A percentile compares a stretch with the other conserved stretches of the same genome.
Evolutionary conservation across 2,329 filamentous ascomycete genomes (phyloP).

Genomic region (Alternaria postmessia): DNA sequence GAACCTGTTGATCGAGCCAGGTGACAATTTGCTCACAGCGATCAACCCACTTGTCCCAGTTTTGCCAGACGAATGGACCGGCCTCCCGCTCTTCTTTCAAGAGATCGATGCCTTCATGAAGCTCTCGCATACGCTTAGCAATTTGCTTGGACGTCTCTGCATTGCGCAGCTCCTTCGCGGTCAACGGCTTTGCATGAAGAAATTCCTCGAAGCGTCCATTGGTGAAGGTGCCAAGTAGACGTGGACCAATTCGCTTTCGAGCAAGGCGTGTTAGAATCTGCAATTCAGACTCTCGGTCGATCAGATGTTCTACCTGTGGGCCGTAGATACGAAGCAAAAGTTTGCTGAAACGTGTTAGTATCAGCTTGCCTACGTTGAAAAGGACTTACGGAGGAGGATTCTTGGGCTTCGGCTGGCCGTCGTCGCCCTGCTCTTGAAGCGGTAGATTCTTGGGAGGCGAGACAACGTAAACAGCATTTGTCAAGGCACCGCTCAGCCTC

Average conservation of each 20-base stretch:
- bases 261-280: slow-evolving; percentile 85
- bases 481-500: slow-evolving; percentile 87
- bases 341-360: slow-evolving; percentile 62
- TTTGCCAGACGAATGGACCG: slow-evolving; percentile 85
- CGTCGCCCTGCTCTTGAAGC: slow-evolving; percentile 47
- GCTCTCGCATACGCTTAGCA: slow-evolving; percentile 94
- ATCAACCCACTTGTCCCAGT: slow-evolving; percentile 92
- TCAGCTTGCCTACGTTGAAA: background rate
- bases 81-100: slow-evolving; percentile 77
- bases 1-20: slow-evolving; percentile 69
- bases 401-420: slow-evolving; percentile 49
- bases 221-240: slow-evolving; percentile 86
- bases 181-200: slow-evolving; percentile 84
- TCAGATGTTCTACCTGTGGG: slow-evolving; percentile 92
- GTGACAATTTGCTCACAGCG: slow-evolving; percentile 68
- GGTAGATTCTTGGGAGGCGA: slow-evolving; percentile 75
- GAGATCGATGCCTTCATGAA: slow-evolving; percentile 92
- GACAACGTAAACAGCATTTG: slow-evolving; percentile 96
- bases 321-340: slow-evolving; percentile 92
- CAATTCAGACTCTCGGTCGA: slow-evolving; percentile 90
- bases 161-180: slow-evolving; percentile 76
- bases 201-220: slow-evolving; percentile 98
- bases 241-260: slow-evolving; percentile 90
- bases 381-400: slow-evolving; percentile 62
- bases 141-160: slow-evolving; percentile 89